Evolutionary conservation across 768 basidiomycete species (phyloP).

Genomic region (Boletus bicolor): DNA sequence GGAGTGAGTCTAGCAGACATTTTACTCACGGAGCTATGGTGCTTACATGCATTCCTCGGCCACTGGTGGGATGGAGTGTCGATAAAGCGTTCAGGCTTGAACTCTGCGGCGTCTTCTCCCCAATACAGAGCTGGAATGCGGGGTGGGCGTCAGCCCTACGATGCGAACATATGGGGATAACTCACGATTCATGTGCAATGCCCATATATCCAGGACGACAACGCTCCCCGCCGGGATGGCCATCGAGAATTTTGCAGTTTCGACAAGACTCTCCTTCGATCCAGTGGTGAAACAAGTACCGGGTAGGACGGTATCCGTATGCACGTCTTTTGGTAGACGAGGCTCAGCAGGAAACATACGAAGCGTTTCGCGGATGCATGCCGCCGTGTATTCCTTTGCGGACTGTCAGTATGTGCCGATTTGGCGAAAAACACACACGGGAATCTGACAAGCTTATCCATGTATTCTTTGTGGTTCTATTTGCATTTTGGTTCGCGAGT

Average conservation of each 20-base stretch:
- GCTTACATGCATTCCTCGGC: conserved; percentile 50
- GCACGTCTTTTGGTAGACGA: conserved; percentile 36
- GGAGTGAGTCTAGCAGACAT: background rate
- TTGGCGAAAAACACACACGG: background rate
- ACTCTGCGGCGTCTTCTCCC: conserved; percentile 44
- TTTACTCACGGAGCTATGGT: background rate
- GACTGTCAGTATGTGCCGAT: background rate
- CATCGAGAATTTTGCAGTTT: conserved; percentile 33
- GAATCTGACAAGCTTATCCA: conserved; percentile 35
- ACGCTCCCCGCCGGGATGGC: conserved; percentile 39
- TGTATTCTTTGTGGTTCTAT: conserved; percentile 40
- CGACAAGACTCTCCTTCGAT: conserved; percentile 10
- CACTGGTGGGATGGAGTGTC: conserved; percentile 48
- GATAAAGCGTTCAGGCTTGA: conserved; percentile 50
- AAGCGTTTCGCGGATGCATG: conserved; percentile 45
- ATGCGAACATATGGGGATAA: background rate
- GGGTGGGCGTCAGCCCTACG: background rate
- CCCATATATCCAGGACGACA: conserved; percentile 41
- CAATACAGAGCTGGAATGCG: conserved; percentile 42
- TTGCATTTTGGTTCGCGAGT: background rate
- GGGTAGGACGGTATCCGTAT: conserved; percentile 35
- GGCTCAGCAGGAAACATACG: conserved; percentile 40
- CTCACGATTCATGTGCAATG: conserved; percentile 46
- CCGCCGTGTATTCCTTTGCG: conserved; percentile 40
- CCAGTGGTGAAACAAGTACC: conserved; percentile 33